Evolutionary conservation across 306 rosid genomes (phyloP).

Genomic region (Vigna mungo): DNA sequence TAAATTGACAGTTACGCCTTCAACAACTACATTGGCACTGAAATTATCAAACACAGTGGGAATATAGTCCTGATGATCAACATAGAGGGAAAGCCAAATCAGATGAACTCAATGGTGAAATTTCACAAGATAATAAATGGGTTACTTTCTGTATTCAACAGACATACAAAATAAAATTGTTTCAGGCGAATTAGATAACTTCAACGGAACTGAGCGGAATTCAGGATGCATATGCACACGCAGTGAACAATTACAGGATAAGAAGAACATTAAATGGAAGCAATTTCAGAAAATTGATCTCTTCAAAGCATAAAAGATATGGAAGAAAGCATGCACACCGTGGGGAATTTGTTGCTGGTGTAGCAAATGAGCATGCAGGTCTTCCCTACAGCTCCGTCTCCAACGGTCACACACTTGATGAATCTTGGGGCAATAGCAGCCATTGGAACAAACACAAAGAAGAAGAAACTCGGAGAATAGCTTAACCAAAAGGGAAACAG

Average conservation of each 20-base stretch:
- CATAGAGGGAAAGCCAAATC: slow-evolving; percentile 31
- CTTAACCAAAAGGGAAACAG: slow-evolving; percentile 9
- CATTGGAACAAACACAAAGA: slow-evolving; percentile 53
- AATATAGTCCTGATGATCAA: slow-evolving; percentile 74
- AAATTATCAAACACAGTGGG: slow-evolving; percentile 96
- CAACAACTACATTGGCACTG: slow-evolving; percentile 95
- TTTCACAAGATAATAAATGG: slow-evolving; percentile 21
- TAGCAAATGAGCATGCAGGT: slow-evolving; percentile 98
- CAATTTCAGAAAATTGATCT: slow-evolving; percentile 43
- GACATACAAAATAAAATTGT: neutral
- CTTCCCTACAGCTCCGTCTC: slow-evolving; percentile 96
- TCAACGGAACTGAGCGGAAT: slow-evolving; percentile 45
- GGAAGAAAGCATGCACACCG: slow-evolving; percentile 50
- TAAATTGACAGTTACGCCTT: slow-evolving; percentile 83
- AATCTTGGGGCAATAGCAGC: slow-evolving; percentile 83
- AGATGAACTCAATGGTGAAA: slow-evolving; percentile 32
- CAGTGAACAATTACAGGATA: neutral
- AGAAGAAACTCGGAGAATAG: slow-evolving; percentile 33
- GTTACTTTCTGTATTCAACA: slow-evolving; percentile 28
- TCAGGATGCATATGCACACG: slow-evolving; percentile 39
- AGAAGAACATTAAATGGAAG: neutral
- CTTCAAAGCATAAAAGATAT: neutral
- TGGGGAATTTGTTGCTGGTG: slow-evolving; percentile 90
- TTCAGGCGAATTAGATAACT: slow-evolving; percentile 1
- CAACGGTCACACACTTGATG: slow-evolving; percentile 94